Evolutionary conservation across 2,329 filamentous ascomycete genomes (phyloP).

Genomic region (Drechmeria coniospora): DNA sequence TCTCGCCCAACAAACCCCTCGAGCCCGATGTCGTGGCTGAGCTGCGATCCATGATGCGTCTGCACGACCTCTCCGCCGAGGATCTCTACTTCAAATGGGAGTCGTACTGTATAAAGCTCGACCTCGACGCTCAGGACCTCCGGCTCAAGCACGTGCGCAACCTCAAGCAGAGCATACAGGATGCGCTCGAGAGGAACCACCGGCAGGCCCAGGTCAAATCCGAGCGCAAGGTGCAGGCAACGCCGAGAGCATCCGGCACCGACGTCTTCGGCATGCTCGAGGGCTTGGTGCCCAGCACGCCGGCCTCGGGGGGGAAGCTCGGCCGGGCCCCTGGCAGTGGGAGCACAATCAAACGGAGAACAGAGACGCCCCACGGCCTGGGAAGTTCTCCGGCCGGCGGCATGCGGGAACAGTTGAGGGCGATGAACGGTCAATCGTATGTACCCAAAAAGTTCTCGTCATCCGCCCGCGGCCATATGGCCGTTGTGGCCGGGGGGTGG

Average conservation of each 20-base stretch:
- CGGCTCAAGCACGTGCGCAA: conserved; percentile 56
- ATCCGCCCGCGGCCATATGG: too few species aligned
- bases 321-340: conserved; percentile 17
- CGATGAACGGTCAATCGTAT: conserved; percentile 14
- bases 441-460: too few species aligned
- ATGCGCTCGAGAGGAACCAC: conserved; percentile 61
- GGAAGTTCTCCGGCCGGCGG: conserved; percentile 18
- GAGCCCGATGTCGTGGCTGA: conserved; percentile 67
- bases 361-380: conserved; percentile 12
- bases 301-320: conserved; percentile 27
- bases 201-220: conserved; percentile 42
- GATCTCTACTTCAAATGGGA: conserved; percentile 99
- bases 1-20: conserved; percentile 32
- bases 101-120: conserved; percentile 92
- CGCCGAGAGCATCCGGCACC: conserved; percentile 42
- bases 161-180: conserved; percentile 78
- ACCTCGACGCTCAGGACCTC: conserved; percentile 54
- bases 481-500: too few species aligned
- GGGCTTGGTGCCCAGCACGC: conserved; percentile 51
- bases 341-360: conserved; percentile 17
- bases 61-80: conserved; percentile 67
- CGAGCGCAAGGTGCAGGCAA: conserved; percentile 45
- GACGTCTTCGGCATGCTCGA: conserved; percentile 82
- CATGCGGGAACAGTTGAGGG: conserved; percentile 18
- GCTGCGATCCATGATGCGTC: conserved; percentile 69